Base-by-base conservation (phyloP, 2,329 filamentous ascomycete species). In the Paecilomyces variotii region DNA sequence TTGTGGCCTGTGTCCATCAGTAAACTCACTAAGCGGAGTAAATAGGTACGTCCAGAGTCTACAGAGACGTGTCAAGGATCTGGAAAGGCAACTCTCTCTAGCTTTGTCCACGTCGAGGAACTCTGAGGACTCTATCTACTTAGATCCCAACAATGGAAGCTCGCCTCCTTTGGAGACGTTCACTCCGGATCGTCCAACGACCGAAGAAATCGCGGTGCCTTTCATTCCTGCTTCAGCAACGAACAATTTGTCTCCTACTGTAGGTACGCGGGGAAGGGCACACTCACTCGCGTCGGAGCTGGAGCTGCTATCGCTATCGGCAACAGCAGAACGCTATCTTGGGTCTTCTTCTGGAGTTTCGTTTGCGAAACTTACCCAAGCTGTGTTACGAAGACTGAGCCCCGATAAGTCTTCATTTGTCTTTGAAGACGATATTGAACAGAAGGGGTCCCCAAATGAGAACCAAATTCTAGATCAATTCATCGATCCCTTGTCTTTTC, bases 281-380 rank as follows among this genome's bases (percentile, higher is more conserved):
- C 62, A 61, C 27, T 66, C 65, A 19, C 66, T 76, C 27, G 70
- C 64, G 70, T 12, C 39, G n/a, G 75, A 75, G 61, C 67, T 78
- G 6, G 72, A 73, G 53, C 60, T 67, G 0, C 62, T 79, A 2
- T 78, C 77, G 0, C 65, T 79, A 0, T 75, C 79, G 56, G 78
- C 77, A 1, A 70, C 75, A 0, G 77, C 77, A 9, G 78, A 80
- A 39, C 68, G 76, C 2, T 74, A 79, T 59, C 62, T 80, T 3
- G 77, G 78, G 1, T 76, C 76, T 0, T 72, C 76, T 0, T 79
- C 78, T 0, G 78, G 78, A 0, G 57, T 79, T 1, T 76, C 76
- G 0, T 79, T 80, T 60, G 78, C 78, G 4, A 74, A 72, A 35
- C 67, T 79, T 11, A 78, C 76, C 0, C 76, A 79, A 55, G 70